These are phyloP conservation scores for Aspergillus sclerotiicarbonarius DNA, from an alignment of 495 filamentous ascomycete species.

Conservation along the genomic window DNA sequence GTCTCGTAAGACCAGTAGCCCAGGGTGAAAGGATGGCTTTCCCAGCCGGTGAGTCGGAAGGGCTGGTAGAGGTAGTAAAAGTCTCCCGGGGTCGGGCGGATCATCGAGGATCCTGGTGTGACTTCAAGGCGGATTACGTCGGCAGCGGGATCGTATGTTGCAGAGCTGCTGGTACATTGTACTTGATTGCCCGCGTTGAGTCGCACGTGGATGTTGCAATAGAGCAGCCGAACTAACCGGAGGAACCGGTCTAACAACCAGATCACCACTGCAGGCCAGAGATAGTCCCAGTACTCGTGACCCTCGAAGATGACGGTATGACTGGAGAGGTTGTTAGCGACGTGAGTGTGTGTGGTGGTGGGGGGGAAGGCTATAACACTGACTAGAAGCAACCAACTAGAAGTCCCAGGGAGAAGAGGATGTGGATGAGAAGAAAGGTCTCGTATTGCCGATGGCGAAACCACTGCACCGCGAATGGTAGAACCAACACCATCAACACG, in stretches of 20 bases:
- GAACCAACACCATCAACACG: conserved; percentile 45
- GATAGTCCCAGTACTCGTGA: conserved; percentile 48
- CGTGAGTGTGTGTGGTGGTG: background rate
- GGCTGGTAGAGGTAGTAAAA: conserved; percentile 59
- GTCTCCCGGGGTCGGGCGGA: conserved; percentile 45
- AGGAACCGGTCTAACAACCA: conserved; percentile 53
- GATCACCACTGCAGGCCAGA: conserved; percentile 50
- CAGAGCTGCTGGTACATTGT: conserved; percentile 30
- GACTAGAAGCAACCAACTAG: conserved; percentile 55
- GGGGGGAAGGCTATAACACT: conserved; percentile 18
- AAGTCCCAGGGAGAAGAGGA: conserved; percentile 48
- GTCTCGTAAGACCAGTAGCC: conserved; percentile 41
- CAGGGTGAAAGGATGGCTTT: conserved; percentile 61
- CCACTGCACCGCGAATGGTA: conserved; percentile 45
- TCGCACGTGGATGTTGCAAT: conserved; percentile 44
- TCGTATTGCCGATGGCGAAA: conserved; percentile 52
- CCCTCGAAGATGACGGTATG: conserved; percentile 49
- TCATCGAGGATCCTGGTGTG: conserved; percentile 26
- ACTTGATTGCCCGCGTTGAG: conserved; percentile 16
- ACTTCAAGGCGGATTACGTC: conserved; percentile 52
- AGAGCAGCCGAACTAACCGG: conserved; percentile 45
- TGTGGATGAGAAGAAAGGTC: conserved; percentile 52
- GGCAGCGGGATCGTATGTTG: conserved; percentile 45
- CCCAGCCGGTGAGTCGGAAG: conserved; percentile 49
- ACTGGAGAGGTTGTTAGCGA: conserved; percentile 23